A percentile compares a stretch with the other conserved stretches of the same genome.
These are phyloP conservation scores for Patellifolia procumbens DNA, from an alignment of 179 eudicot species.

Conservation along the genomic window DNA sequence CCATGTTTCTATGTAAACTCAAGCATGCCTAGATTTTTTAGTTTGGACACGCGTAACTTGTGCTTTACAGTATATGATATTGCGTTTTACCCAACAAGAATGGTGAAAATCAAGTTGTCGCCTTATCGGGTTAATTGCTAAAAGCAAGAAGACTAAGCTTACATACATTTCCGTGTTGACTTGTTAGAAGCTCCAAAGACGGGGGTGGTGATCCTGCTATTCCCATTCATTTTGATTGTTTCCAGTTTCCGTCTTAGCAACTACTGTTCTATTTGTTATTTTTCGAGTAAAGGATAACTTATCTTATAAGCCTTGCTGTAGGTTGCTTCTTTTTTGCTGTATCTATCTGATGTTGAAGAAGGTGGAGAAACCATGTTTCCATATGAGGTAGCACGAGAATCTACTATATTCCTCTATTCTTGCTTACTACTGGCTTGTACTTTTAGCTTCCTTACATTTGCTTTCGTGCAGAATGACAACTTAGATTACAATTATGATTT, in stretches of 20 bases:
- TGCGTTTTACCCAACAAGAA: background rate
- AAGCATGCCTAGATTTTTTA: slow-evolving; percentile 4
- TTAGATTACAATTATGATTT: slow-evolving; percentile 63
- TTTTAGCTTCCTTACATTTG: background rate
- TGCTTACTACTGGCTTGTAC: background rate
- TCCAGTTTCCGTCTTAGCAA: background rate
- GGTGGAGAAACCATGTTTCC: slow-evolving; percentile 98
- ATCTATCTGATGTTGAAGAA: slow-evolving; percentile 87
- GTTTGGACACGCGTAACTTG: slow-evolving; percentile 4
- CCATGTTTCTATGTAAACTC: background rate
- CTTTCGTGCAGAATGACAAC: slow-evolving; percentile 58
- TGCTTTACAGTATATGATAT: background rate
- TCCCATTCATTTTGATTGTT: background rate
- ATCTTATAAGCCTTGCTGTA: slow-evolving; percentile 33
- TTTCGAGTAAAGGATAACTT: background rate
- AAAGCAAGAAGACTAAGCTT: background rate
- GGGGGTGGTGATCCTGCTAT: background rate
- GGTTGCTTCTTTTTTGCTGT: slow-evolving; percentile 87
- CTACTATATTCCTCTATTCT: background rate
- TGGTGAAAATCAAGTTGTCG: background rate
- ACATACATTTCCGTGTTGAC: background rate
- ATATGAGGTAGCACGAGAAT: slow-evolving; percentile 55
- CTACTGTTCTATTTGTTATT: background rate
- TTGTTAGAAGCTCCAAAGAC: slow-evolving; percentile 4
- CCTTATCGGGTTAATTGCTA: background rate